A percentile compares a stretch with the other conserved stretches of the same genome.
phyloP scores from a whole-genome alignment of 148 eudicot genomes.

The Rhododendron henanense region DNA sequence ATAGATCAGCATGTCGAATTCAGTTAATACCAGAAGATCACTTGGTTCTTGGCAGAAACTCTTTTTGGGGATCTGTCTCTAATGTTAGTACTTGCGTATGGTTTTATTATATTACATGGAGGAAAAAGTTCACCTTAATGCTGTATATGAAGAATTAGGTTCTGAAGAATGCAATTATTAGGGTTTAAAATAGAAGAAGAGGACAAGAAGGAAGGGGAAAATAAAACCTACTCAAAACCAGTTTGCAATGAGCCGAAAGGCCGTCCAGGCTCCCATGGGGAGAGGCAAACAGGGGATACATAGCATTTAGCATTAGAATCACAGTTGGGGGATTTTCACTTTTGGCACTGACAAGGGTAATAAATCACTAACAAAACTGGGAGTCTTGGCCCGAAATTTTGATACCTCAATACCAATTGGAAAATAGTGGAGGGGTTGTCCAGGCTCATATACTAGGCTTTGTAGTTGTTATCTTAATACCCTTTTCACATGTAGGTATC shows the following conservation, averaged over 20 bases:
- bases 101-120: not conserved
- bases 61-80: not conserved
- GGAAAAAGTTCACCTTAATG: not conserved
- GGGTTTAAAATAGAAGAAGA: not conserved
- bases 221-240: not conserved
- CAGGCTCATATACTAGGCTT: not conserved
- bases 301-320: not conserved
- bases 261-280: not conserved
- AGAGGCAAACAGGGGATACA: not conserved
- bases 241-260: not conserved
- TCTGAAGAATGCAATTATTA: not conserved
- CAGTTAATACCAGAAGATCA: not conserved
- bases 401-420: not conserved
- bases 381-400: not conserved
- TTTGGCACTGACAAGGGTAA: not conserved
- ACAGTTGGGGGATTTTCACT: not conserved
- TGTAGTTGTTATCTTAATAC: not conserved
- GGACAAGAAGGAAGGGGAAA: not conserved
- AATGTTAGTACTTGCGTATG: not conserved
- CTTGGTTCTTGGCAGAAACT: not conserved
- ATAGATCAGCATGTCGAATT: not conserved
- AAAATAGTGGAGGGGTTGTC: not conserved
- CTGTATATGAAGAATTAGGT: not conserved
- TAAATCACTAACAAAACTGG: not conserved
- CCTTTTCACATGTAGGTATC: not conserved